Evolutionary conservation across 306 rosid species (phyloP).

Genomic region (Albizia julibrissin): DNA sequence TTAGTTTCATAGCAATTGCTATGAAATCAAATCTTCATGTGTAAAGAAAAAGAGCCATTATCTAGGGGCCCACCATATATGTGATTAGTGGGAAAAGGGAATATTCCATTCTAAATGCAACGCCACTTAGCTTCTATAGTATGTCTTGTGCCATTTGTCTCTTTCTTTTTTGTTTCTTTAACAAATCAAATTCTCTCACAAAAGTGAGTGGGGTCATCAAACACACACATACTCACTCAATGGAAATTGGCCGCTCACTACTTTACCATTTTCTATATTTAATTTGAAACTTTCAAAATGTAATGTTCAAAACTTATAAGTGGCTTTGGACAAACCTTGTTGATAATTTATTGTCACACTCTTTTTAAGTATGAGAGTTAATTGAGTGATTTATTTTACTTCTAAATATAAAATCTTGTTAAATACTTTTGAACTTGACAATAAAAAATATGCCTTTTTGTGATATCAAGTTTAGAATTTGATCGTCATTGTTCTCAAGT

Average conservation of each 20-base stretch:
- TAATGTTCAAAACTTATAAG: no score
- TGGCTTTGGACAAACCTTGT: neutral
- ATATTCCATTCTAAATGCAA: neutral
- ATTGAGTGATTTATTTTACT: no score
- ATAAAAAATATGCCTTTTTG: no score
- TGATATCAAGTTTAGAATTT: no score
- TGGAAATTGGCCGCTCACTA: neutral
- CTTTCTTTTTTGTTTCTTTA: neutral
- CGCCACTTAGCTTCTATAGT: neutral
- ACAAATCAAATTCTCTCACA: neutral
- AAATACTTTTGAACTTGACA: no score
- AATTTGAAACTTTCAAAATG: neutral
- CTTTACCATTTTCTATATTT: neutral
- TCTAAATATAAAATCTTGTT: no score
- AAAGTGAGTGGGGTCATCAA: neutral
- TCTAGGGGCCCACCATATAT: neutral
- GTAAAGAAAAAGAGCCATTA: neutral
- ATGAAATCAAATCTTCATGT: no score
- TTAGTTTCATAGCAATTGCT: no score
- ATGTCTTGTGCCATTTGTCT: neutral
- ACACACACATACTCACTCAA: neutral
- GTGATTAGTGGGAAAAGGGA: neutral
- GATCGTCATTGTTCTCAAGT: no score
- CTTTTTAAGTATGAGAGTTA: no score
- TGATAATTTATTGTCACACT: no score